These are phyloP conservation scores for Barbarea vulgaris DNA, from an alignment of 345 rosid species.

Conservation along the genomic window DNA sequence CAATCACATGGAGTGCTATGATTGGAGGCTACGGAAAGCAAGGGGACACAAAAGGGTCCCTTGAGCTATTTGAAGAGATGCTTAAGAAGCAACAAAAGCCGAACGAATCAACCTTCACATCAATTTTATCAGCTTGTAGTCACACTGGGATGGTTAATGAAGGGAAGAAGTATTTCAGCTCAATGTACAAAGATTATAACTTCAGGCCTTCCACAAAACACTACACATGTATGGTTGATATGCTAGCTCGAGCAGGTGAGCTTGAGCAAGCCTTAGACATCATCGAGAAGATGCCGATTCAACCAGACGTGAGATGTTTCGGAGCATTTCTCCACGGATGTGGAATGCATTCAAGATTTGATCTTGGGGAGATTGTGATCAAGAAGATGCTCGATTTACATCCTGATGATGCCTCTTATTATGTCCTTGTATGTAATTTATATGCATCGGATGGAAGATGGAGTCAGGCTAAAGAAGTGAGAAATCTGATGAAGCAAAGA, in stretches of 20 bases:
- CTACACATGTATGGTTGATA: slow-evolving; percentile 78
- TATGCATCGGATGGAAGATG: slow-evolving; percentile 89
- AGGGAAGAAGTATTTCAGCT: slow-evolving; percentile 66
- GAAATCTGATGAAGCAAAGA: slow-evolving; percentile 72
- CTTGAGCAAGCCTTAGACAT: slow-evolving; percentile 80
- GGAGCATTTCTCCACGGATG: slow-evolving; percentile 95
- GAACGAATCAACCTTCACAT: slow-evolving; percentile 69
- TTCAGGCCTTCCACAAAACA: slow-evolving; percentile 74
- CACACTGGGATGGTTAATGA: slow-evolving; percentile 78
- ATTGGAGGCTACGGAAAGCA: slow-evolving; percentile 80
- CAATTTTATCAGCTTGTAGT: slow-evolving; percentile 73
- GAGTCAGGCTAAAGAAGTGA: slow-evolving; percentile 64
- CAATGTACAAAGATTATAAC: slow-evolving; percentile 65
- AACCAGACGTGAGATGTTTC: slow-evolving; percentile 59
- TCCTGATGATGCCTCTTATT: slow-evolving; percentile 78
- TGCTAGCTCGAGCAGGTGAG: slow-evolving; percentile 84
- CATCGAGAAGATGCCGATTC: slow-evolving; percentile 67
- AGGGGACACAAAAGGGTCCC: slow-evolving; percentile 53
- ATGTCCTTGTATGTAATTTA: slow-evolving; percentile 71
- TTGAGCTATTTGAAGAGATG: slow-evolving; percentile 65
- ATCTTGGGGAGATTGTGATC: slow-evolving; percentile 71
- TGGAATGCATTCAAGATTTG: slow-evolving; percentile 78
- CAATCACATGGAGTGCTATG: slow-evolving; percentile 85
- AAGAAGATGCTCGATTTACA: slow-evolving; percentile 63
- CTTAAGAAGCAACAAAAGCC: slow-evolving; percentile 57